These are phyloP conservation scores for Graphiopsis chlorocephala DNA, from an alignment of 2,329 filamentous ascomycete species.

Conservation along the genomic window DNA sequence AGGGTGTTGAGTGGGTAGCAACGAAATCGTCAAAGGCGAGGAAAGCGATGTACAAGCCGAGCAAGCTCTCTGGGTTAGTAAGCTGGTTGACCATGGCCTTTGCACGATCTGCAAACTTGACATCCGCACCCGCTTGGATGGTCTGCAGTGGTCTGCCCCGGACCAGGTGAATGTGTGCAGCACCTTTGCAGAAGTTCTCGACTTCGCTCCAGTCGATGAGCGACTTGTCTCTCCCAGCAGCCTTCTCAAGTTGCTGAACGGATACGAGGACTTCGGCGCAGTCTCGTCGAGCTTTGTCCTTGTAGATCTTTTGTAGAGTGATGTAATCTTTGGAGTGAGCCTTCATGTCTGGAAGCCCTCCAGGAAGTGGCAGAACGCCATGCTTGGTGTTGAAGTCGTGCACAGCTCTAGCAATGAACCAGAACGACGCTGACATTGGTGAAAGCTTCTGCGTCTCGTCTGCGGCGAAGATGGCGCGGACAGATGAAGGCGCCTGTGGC, in stretches of 20 bases:
- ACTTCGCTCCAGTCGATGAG: conserved; percentile 69
- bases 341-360: conserved; percentile 95
- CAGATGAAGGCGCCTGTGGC: conserved; percentile 64
- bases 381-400: conserved; percentile 73
- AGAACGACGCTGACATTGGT: conserved; percentile 65
- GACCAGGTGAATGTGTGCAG: conserved; percentile 86
- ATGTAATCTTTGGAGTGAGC: conserved; percentile 88
- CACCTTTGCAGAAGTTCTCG: conserved; percentile 92
- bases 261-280: conserved; percentile 67
- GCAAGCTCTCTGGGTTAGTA: conserved; percentile 44
- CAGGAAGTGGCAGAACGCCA: conserved; percentile 74
- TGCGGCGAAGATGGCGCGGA: conserved; percentile 77
- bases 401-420: conserved; percentile 81
- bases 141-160: conserved; percentile 58
- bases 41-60: conserved; percentile 52
- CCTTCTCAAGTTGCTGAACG: conserved; percentile 57
- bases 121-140: conserved; percentile 39
- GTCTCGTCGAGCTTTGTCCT: conserved; percentile 77
- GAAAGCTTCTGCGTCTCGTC: conserved; percentile 53
- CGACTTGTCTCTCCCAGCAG: conserved; percentile 41
- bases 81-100: conserved; percentile 47
- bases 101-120: conserved; percentile 40
- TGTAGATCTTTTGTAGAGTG: conserved; percentile 88
- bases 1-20: conserved; percentile 35
- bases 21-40: conserved; percentile 49